Base-by-base conservation (phyloP, 2,329 filamentous ascomycete genomes). In the Aureobasidium sp. region DNA sequence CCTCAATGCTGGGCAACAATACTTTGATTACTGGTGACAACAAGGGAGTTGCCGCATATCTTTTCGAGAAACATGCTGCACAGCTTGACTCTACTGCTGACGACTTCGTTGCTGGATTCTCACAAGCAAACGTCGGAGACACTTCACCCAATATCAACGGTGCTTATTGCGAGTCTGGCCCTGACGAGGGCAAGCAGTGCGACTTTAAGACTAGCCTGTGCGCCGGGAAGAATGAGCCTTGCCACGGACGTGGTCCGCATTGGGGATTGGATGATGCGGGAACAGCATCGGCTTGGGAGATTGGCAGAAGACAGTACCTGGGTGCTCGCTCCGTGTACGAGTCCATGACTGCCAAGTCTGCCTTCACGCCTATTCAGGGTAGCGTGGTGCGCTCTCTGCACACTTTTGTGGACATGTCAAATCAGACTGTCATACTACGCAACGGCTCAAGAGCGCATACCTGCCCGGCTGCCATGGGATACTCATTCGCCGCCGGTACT, bases 1-100 rank as follows among this genome's bases (percentile, higher is more conserved):
- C 91, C 0, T 95, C 89, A 0, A 80, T 96, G 69, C 81, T 90
- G 21, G 86, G 87, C 52, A 96, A 96, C 71, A 95, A 95, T 70
- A 96, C 90, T 0, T 76, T 95, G 12, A 81, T 93, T 47, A 84
- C 90, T 2, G 91, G 88, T n/a, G 91, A 97, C 68, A 97, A 97
- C 73, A 97, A 97, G 71, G 91, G 91, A 11, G 88, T 95, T 6
- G 90, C 91, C 2, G 87, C 90, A 0, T 86, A 85, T 64, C 73
- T 95, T 11, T 84, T 96, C 50, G 91, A 97, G 66, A 79, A 85
- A 59, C 83, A 79, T 48, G 56, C 56, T 11, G 27, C 27, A n/a
- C 12, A 25, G 12, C 24, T 53, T 8, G 30, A 39, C 29, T 53
- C 40, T 3, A 22, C 54, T 2, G 63, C 62, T 1, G 38, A 53